Conservation (phyloP, 495 filamentous ascomycete genomes). For the Tuber aestivum region DNA sequence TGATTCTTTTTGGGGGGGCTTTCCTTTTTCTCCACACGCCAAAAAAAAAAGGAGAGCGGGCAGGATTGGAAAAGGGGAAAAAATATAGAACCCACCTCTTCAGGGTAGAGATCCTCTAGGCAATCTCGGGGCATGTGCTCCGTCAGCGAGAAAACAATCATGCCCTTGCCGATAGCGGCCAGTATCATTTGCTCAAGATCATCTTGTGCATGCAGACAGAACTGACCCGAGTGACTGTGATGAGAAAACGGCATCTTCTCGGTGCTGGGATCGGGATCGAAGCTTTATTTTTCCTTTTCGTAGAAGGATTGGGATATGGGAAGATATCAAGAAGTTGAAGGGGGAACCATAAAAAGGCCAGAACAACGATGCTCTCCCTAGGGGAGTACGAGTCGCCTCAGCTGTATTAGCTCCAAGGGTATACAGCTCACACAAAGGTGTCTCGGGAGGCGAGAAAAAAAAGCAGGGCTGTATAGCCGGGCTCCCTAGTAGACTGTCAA, state of each 20-base stretch:
- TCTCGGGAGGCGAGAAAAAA: not conserved
- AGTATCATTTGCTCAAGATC: conserved; percentile 76
- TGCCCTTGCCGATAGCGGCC: conserved; percentile 68
- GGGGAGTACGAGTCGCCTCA: not conserved
- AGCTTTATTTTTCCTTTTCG: not conserved
- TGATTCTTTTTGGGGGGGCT: not conserved
- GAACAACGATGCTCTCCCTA: not conserved
- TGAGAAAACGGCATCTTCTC: conserved; percentile 87
- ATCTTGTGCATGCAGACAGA: conserved; percentile 86
- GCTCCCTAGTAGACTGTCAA: not conserved
- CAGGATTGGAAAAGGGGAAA: not conserved
- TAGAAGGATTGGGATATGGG: not conserved
- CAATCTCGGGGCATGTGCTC: conserved; percentile 87
- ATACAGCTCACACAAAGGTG: not conserved
- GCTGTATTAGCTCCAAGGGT: not conserved
- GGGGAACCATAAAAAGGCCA: not conserved
- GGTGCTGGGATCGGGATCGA: conserved; percentile 3
- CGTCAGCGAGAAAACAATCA: conserved; percentile 80
- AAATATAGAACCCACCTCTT: conserved; percentile 59
- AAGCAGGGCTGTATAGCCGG: not conserved
- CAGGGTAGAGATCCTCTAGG: conserved; percentile 76
- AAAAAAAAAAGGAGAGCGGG: conserved; percentile 14
- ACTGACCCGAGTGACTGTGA: conserved; percentile 96
- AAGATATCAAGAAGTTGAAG: not conserved
- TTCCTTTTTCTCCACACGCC: conserved; percentile 6